phyloP scores from a whole-genome alignment of 345 rosid genomes.

The Salix dunnii region DNA sequence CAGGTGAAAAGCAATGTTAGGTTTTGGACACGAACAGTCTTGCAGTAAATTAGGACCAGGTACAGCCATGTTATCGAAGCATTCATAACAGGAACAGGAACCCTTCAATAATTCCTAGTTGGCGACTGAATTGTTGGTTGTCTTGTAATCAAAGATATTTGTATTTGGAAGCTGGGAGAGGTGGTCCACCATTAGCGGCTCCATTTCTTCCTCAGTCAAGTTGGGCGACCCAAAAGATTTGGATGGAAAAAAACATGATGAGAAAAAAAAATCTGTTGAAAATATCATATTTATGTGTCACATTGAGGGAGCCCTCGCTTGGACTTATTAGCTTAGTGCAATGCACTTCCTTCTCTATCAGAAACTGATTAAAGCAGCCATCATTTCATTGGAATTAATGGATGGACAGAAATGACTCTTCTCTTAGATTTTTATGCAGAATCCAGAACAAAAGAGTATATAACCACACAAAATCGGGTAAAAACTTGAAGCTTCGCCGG shows the following conservation, averaged over 20 bases:
- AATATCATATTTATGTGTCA: neutral
- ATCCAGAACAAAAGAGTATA: neutral
- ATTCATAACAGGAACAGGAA: neutral
- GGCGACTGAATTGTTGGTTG: neutral
- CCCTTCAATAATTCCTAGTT: neutral
- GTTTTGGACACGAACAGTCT: neutral
- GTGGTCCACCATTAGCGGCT: neutral
- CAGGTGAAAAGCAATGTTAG: neutral
- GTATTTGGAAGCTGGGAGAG: neutral
- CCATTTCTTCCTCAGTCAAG: neutral
- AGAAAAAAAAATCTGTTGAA: neutral
- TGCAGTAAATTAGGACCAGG: neutral
- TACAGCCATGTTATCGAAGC: neutral
- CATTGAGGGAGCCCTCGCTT: neutral
- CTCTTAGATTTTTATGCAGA: neutral
- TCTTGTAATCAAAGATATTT: neutral
- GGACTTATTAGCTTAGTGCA: neutral
- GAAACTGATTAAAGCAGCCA: neutral
- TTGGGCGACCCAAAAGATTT: neutral
- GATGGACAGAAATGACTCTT: neutral
- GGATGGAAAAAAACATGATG: neutral
- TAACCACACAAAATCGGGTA: neutral
- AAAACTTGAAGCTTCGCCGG: neutral
- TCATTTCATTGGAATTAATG: neutral
- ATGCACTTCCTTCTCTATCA: neutral